Evolutionary conservation across 305 asterid species (phyloP).

Genomic region (Fraxinus latifolia): DNA sequence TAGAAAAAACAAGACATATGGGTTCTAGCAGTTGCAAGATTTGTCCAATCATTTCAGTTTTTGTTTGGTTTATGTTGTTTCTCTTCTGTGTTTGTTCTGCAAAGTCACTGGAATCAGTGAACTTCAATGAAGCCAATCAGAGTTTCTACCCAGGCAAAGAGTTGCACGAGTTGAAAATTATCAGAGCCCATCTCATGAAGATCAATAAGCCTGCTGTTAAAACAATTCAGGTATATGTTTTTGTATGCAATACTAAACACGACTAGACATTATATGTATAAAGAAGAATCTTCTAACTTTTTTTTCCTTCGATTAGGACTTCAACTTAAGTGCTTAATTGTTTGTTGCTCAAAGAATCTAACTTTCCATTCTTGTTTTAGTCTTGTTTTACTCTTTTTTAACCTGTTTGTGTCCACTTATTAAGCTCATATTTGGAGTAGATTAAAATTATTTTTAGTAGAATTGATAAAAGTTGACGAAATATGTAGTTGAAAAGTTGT

Average conservation of each 20-base stretch:
- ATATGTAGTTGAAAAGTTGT: neutral
- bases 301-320: neutral
- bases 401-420: neutral
- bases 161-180: constrained; percentile 39
- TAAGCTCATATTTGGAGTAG: neutral
- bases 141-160: constrained; percentile 51
- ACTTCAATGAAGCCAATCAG: constrained; percentile 39
- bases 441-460: neutral
- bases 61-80: constrained; percentile 52
- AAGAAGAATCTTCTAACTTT: neutral
- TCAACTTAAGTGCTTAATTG: neutral
- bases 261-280: neutral
- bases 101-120: constrained; percentile 22
- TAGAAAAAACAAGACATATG: constrained; percentile 37
- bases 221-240: constrained; percentile 55
- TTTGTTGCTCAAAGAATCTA: neutral
- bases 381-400: neutral
- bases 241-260: neutral
- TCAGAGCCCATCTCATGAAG: constrained; percentile 55
- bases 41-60: constrained; percentile 52
- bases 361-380: constrained; percentile 14
- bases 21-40: constrained; percentile 32
- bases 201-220: constrained; percentile 69
- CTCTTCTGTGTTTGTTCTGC: constrained; percentile 49
- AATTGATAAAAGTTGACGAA: neutral